A percentile compares a stretch with the other conserved stretches of the same genome.
Conservation (phyloP, 331 rosid genomes). For the Quercus phellos region DNA sequence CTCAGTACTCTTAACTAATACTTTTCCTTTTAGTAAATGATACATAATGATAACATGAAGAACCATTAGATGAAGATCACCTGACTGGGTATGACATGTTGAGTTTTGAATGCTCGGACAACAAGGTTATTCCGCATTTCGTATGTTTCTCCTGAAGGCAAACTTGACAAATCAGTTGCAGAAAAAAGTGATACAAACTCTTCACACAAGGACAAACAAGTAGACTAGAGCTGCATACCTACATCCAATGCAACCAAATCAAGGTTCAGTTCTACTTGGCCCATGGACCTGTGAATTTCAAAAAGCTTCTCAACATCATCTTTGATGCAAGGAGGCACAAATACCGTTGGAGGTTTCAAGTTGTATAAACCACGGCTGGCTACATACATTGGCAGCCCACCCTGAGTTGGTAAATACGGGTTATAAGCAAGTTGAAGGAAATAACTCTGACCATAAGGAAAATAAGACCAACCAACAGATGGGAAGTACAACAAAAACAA, state of each 20-base stretch:
- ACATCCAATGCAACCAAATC: slow-evolving; percentile 87
- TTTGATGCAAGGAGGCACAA: slow-evolving; percentile 85
- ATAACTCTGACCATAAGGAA: neutral
- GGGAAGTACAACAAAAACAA: neutral
- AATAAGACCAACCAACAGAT: neutral
- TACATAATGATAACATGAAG: neutral
- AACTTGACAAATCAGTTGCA: slow-evolving; percentile 22
- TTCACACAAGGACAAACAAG: slow-evolving; percentile 14
- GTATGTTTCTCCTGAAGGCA: slow-evolving; percentile 82
- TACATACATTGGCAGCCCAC: slow-evolving; percentile 91
- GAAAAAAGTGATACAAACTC: slow-evolving; percentile 5
- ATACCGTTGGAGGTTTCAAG: slow-evolving; percentile 81
- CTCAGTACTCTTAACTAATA: neutral
- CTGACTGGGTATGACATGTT: slow-evolving; percentile 95
- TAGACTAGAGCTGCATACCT: slow-evolving; percentile 45
- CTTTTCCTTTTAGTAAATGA: neutral
- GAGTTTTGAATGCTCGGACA: slow-evolving; percentile 83
- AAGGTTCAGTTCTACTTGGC: slow-evolving; percentile 71
- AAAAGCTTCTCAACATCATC: slow-evolving; percentile 87
- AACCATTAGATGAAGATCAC: slow-evolving; percentile 30
- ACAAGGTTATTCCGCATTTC: slow-evolving; percentile 87
- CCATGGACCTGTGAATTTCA: slow-evolving; percentile 77
- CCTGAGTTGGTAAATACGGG: slow-evolving; percentile 44
- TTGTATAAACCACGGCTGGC: slow-evolving; percentile 90
- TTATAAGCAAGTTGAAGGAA: slow-evolving; percentile 9